Evolutionary conservation across 805 yeast species (phyloP).

Genomic region (Candida odintsovae): DNA sequence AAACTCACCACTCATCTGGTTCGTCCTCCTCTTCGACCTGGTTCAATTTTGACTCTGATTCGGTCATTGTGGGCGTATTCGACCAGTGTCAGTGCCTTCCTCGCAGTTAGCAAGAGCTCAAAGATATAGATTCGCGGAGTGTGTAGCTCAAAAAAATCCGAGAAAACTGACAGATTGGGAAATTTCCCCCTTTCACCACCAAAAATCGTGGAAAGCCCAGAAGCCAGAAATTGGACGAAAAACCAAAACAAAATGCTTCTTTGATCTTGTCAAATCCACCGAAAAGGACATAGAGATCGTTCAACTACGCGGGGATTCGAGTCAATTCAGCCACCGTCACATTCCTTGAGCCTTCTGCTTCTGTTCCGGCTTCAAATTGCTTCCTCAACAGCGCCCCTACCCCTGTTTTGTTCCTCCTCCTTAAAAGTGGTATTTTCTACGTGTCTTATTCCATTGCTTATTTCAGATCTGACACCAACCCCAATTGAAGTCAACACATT

Average conservation of each 20-base stretch:
- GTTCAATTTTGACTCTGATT: conserved; percentile 10
- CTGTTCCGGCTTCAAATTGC: background rate
- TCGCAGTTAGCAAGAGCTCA: no score
- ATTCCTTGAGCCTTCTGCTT: background rate
- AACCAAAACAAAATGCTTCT: background rate
- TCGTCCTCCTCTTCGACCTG: conserved; percentile 43
- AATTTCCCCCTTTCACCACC: background rate
- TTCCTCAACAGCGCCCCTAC: background rate
- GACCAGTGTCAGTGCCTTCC: no score
- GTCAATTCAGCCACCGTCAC: background rate
- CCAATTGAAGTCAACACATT: background rate
- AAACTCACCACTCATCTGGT: conserved; percentile 60
- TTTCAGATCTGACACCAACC: background rate
- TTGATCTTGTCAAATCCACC: background rate
- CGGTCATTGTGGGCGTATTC: conserved; percentile 18
- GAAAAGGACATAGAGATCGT: background rate
- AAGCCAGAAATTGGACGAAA: background rate
- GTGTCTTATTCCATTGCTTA: background rate
- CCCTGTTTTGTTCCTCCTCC: background rate
- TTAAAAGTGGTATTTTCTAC: background rate
- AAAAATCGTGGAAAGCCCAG: background rate
- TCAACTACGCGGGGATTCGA: background rate
- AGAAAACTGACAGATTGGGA: background rate
- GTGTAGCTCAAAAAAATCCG: no score
- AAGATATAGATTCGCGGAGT: no score